Base-by-base conservation (phyloP, 495 filamentous ascomycete species). In the Halenospora varia region DNA sequence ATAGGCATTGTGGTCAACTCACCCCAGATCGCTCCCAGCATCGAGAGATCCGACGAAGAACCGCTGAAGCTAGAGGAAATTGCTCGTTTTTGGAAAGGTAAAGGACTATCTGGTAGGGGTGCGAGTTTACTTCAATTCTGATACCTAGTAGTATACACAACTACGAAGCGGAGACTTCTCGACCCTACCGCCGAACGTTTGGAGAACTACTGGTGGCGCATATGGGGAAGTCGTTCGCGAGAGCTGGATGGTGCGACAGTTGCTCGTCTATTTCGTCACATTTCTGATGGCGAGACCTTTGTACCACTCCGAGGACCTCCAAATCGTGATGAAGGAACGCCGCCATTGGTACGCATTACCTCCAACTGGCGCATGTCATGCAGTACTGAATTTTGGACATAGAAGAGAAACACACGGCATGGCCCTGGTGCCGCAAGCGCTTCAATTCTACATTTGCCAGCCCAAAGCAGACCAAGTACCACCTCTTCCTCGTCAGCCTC, bases 121-220 rank as follows among this genome's bases (percentile, higher is more conserved):
- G 13, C 19, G 52, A 35, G 40, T 49, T 10, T 3, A n/a, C n/a
- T n/a, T 49, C 22, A 48, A 20, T 57, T 51, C 51, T 62, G 59
- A 63, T 57, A n/a, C 59, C 19, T 50, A 3, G 25, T 61, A 82
- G 79, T 76, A 20, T 82, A 80, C 54, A 76, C 77, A 2, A 80
- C 77, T 10, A 80, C 76, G 0, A 76, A 74, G 18, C 70, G 76
- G 51, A 68, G 71, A 54, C 69, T 80, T 35, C 63, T 72, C 49
- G 79, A 82, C 63, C 79, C 79, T 29, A 80, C 74, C 13, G 77
- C 78, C 1, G 71, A 73, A 40, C 77, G 79, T 22, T 65, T 80
- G 40, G 77, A 82, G 63, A 77, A 81, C 54, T 80, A 78, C 47
- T 82, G 79, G 79, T 80, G 78, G 72, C 78, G 78, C 51, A 76